phyloP scores from a whole-genome alignment of 2,329 filamentous ascomycete species.

The Penicillium occitanis region DNA sequence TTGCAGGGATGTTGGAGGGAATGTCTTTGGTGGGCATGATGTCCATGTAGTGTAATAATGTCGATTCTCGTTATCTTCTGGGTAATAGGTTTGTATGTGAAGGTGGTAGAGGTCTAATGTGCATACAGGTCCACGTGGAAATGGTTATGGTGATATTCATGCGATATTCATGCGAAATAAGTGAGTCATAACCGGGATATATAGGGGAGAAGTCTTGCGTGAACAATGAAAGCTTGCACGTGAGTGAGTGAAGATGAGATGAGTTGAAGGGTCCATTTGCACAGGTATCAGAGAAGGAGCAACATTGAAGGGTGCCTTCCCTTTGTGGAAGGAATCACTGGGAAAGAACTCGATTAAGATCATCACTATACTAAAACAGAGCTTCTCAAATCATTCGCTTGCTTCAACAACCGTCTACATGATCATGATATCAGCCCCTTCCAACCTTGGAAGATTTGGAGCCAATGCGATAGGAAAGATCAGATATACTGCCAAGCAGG shows the following conservation, averaged over 20 bases:
- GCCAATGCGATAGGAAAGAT: neutral
- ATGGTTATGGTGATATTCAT: slow-evolving; percentile 6
- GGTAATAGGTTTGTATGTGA: neutral
- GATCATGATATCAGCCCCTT: neutral
- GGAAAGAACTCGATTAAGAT: neutral
- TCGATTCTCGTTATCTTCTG: neutral
- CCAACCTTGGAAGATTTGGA: neutral
- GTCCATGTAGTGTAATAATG: neutral
- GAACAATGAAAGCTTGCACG: neutral
- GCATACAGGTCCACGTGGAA: neutral
- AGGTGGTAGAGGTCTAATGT: neutral
- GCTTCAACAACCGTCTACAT: neutral
- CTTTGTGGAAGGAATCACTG: neutral
- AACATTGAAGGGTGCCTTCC: neutral
- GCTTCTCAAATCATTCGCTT: neutral
- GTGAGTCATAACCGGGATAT: neutral
- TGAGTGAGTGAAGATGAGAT: neutral
- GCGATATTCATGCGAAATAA: slow-evolving; percentile 10
- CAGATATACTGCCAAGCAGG: slow-evolving; percentile 47
- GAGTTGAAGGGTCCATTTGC: neutral
- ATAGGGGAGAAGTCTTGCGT: neutral
- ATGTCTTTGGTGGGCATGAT: neutral
- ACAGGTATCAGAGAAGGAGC: neutral
- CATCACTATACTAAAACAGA: neutral
- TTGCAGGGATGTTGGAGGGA: neutral